A percentile compares a stretch with the other conserved stretches of the same genome.
These are phyloP conservation scores for Bruguiera gymnorhiza DNA, from an alignment of 345 rosid genomes.

Conservation along the genomic window DNA sequence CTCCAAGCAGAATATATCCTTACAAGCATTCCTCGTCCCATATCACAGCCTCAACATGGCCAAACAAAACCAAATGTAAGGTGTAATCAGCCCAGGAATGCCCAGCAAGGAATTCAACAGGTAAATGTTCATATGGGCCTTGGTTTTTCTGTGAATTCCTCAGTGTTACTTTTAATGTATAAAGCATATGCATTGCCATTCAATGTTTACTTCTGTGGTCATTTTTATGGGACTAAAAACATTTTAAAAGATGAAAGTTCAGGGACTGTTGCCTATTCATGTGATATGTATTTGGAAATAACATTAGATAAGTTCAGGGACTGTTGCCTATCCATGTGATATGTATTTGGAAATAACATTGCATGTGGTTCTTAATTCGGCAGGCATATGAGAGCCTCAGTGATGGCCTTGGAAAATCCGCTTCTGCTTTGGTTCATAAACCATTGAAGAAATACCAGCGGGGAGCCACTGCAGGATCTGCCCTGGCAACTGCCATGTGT, in stretches of 20 bases:
- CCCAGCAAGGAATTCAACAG: constrained; percentile 85
- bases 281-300: background rate
- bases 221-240: background rate
- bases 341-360: background rate
- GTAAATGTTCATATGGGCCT: constrained; percentile 31
- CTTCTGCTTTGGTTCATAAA: constrained; percentile 75
- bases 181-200: background rate
- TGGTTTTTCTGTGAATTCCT: constrained; percentile 4
- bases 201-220: background rate
- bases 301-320: background rate
- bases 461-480: constrained; percentile 79
- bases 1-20: constrained; percentile 68
- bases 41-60: constrained; percentile 43
- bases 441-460: constrained; percentile 79
- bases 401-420: constrained; percentile 85
- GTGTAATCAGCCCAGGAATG: constrained; percentile 77
- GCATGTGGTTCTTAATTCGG: constrained; percentile 11
- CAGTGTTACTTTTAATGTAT: background rate
- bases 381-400: constrained; percentile 87
- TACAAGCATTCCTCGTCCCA: constrained; percentile 50
- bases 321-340: background rate
- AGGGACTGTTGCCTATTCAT: background rate
- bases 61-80: constrained; percentile 55
- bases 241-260: background rate
- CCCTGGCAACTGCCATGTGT: constrained; percentile 68